A percentile compares a stretch with the other conserved stretches of the same genome.
These are phyloP conservation scores for Hansenula lynferdii DNA, from an alignment of 1,139 yeast species.

Conservation along the genomic window DNA sequence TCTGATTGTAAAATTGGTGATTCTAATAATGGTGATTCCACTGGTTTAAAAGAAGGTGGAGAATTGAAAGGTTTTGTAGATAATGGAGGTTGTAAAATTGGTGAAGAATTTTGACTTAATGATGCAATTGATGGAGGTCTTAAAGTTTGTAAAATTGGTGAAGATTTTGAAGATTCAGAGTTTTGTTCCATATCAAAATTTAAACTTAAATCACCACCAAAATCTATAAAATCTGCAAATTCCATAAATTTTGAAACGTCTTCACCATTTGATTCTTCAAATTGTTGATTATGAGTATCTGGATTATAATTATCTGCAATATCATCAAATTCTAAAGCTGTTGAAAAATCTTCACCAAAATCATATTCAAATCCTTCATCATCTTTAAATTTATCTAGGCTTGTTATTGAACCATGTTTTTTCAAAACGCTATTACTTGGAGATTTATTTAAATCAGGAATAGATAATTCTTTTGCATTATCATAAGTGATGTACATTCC, in stretches of 20 bases:
- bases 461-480: conserved; percentile 23
- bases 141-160: conserved; percentile 1
- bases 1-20: conserved; percentile 21
- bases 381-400: conserved; percentile 8
- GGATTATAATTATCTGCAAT: conserved; percentile 7
- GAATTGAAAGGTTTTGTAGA: conserved; percentile 2
- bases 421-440: conserved; percentile 52
- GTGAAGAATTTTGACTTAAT: too few species aligned
- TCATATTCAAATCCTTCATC: conserved; percentile 18
- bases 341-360: conserved; percentile 17
- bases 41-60: conserved; percentile 10
- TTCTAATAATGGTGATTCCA: conserved; percentile 1
- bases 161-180: not conserved
- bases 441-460: conserved; percentile 31
- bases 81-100: conserved; percentile 4
- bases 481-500: conserved; percentile 32
- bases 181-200: conserved; percentile 17
- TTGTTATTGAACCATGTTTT: conserved; percentile 23
- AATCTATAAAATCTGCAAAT: conserved; percentile 61
- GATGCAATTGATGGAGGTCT: conserved; percentile 1
- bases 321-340: conserved; percentile 14
- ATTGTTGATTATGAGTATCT: not conserved
- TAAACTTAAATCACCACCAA: conserved; percentile 40
- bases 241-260: conserved; percentile 42
- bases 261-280: conserved; percentile 21